phyloP scores from a whole-genome alignment of 75 land plant genomes.

The Cupressus sempervirens region DNA sequence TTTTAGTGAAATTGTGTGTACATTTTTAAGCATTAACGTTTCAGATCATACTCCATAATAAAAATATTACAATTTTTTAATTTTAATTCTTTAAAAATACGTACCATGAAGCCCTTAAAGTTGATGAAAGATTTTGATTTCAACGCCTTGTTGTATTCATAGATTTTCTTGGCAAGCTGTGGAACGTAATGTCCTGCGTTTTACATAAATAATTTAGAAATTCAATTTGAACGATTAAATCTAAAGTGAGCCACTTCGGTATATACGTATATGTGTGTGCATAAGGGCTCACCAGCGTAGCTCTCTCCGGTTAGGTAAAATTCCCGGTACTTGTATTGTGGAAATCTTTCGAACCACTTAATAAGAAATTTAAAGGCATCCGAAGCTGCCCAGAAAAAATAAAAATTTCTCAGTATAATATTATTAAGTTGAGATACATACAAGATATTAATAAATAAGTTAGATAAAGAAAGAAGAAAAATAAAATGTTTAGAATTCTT shows the following conservation, averaged over 20 bases:
- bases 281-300: constrained; percentile 68
- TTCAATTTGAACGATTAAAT: neutral
- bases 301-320: constrained; percentile 93
- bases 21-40: too few species aligned
- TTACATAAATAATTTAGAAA: constrained; percentile 1
- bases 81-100: constrained; percentile 8
- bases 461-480: neutral
- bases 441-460: neutral
- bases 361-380: constrained; percentile 59
- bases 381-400: constrained; percentile 37
- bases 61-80: neutral
- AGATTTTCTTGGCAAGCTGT: constrained; percentile 66
- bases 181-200: constrained; percentile 78
- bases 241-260: neutral
- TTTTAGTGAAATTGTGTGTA: too few species aligned
- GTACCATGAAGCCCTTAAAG: constrained; percentile 79
- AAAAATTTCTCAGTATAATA: neutral
- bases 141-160: constrained; percentile 42
- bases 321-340: constrained; percentile 73
- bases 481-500: neutral
- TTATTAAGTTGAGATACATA: neutral
- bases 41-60: too few species aligned
- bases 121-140: constrained; percentile 47
- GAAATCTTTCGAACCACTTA: constrained; percentile 78
- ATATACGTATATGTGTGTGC: neutral